Percentiles rank a stretch among this genome's conserved stretches.
Evolutionary conservation across 148 eudicot genomes (phyloP).

Genomic region (Vaccinium macrocarpon): DNA sequence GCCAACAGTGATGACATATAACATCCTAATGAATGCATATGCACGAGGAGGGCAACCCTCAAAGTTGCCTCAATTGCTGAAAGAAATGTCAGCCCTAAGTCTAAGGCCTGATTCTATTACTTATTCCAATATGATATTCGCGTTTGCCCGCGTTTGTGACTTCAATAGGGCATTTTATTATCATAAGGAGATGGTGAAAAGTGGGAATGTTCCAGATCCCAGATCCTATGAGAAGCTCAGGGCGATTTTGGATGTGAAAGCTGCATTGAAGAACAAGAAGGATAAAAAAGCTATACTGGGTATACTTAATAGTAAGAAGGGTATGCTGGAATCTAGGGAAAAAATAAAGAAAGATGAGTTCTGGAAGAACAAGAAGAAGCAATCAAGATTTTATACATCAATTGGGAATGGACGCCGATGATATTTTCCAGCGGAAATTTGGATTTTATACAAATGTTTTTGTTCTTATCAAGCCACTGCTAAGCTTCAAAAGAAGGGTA

Average conservation of each 20-base stretch:
- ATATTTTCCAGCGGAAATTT: not conserved
- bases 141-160: slow-evolving; percentile 83
- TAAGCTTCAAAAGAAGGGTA: not conserved
- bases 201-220: slow-evolving; percentile 77
- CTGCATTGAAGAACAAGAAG: slow-evolving; percentile 70
- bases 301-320: slow-evolving; percentile 69
- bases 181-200: slow-evolving; percentile 89
- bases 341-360: slow-evolving; percentile 86
- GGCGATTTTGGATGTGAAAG: slow-evolving; percentile 75
- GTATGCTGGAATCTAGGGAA: slow-evolving; percentile 55
- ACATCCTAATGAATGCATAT: slow-evolving; percentile 94
- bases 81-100: slow-evolving; percentile 69
- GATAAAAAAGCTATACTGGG: slow-evolving; percentile 78
- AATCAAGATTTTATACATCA: slow-evolving; percentile 31
- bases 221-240: slow-evolving; percentile 73
- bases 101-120: slow-evolving; percentile 86
- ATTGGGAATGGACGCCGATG: slow-evolving; percentile 23
- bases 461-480: not conserved
- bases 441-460: not conserved
- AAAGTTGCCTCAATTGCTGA: slow-evolving; percentile 75
- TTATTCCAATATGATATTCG: slow-evolving; percentile 84
- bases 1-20: slow-evolving; percentile 88
- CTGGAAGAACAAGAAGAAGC: slow-evolving; percentile 74
- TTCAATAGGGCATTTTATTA: slow-evolving; percentile 82
- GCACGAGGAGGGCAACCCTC: slow-evolving; percentile 84